Evolutionary conservation across 2,329 filamentous ascomycete genomes (phyloP), one percentile per base, ranked within the genome.

Genomic region (Zasmidium angulare): DNA sequence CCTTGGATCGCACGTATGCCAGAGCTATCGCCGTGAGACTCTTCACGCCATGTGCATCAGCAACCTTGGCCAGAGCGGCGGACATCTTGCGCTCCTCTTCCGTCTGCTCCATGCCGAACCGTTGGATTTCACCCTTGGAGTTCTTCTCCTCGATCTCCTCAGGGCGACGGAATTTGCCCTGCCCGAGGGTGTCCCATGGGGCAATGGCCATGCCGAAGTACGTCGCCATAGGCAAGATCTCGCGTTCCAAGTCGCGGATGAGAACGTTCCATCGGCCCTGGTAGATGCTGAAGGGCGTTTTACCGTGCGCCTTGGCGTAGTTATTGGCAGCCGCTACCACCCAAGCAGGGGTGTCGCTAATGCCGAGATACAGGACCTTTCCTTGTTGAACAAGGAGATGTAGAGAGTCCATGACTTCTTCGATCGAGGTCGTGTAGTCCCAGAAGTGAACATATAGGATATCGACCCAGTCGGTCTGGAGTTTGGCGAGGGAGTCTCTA

Each of bases 271-370:
- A 90, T 14, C 75, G 77, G 12, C 88, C 88, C 73, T 89, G 86
- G 72, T 89, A 89, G 46, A 89, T 82, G 47, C 78, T 82, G 76
- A 92, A 92, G 40, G 83, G 86, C 1, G 85, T 84, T 21, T 91
- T 79, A n/a, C 86, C 87, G 62, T 90, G 84, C 62, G 84, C 81
- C 40, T 86, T 82, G 3, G 89, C 89, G 68, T 91, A 75, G 72
- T 24, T 19, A 23, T 65, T 66, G 14, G 62, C 65, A 1, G 61
- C 59, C 12, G 54, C 55, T 12, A 63, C 62, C 1, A 70, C 74
- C 87, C 87, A 90, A 7, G 88, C 88, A 0, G 88, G 88, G 0
- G 85, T 86, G 65, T 90, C 87, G 46, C 82, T 86, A 70, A 89
- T 79, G 21, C 56, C 87, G 0, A 90, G 77, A 64, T 89, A 89